phyloP scores from a whole-genome alignment of 2,329 filamentous ascomycete species.

The Stromatinia cepivora region DNA sequence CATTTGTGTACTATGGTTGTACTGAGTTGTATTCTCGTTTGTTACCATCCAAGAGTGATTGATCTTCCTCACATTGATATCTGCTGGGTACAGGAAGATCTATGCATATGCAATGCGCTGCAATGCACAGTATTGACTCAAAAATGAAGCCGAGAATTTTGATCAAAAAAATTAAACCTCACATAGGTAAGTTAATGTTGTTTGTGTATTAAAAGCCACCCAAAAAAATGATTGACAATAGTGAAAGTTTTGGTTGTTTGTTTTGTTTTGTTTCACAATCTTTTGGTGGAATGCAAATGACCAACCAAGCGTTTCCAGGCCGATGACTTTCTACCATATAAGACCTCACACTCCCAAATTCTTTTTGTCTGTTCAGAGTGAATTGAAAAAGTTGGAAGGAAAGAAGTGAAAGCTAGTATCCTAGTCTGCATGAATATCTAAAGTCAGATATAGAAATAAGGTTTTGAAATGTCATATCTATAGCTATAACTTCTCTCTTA shows the following conservation, averaged over 20 bases:
- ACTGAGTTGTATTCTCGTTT: conserved; percentile 1
- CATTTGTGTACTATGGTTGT: conserved; percentile 10
- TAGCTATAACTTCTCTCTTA: no score
- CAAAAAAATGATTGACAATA: conserved; percentile 12
- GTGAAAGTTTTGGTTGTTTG: not conserved
- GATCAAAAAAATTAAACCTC: not conserved
- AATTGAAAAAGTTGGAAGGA: not conserved
- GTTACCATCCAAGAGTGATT: not conserved
- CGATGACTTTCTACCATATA: not conserved
- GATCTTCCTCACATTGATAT: conserved; percentile 13
- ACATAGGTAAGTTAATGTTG: not conserved
- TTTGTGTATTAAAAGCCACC: not conserved
- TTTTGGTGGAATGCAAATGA: conserved; percentile 5
- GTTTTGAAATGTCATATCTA: not conserved
- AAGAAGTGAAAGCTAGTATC: not conserved
- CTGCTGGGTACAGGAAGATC: conserved; percentile 19
- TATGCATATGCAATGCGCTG: conserved; percentile 13
- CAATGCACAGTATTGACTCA: not conserved
- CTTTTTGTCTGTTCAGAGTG: no score
- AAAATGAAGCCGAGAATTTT: conserved; percentile 15
- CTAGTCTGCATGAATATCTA: not conserved
- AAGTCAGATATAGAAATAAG: not conserved
- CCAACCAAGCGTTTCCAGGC: not conserved
- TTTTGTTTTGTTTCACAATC: not conserved
- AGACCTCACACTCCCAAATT: not conserved